These are phyloP conservation scores for Pittosporum tobira DNA, from an alignment of 129 eudicot species.

Conservation along the genomic window DNA sequence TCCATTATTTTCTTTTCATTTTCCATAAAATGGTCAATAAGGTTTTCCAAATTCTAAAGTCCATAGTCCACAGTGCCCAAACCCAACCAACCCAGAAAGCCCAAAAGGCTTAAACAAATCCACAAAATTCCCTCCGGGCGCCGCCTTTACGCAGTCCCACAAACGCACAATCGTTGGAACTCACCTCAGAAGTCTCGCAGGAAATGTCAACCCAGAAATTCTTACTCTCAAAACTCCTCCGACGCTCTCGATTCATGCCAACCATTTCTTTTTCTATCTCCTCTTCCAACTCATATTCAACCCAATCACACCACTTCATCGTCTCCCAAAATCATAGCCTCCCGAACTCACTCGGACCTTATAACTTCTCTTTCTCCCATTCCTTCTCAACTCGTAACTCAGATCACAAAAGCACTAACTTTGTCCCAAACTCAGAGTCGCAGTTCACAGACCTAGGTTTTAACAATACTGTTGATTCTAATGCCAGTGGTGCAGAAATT, in stretches of 20 bases:
- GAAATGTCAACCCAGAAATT: slow-evolving; percentile 22
- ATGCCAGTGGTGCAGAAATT: too few species aligned
- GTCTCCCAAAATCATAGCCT: background rate
- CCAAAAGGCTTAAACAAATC: too few species aligned
- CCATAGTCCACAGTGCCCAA: too few species aligned
- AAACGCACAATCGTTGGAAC: too few species aligned
- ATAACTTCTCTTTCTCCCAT: slow-evolving; percentile 14
- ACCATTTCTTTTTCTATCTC: slow-evolving; percentile 12
- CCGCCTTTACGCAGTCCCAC: too few species aligned
- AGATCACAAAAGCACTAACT: background rate
- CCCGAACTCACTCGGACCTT: background rate
- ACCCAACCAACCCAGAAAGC: too few species aligned
- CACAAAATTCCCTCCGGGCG: too few species aligned
- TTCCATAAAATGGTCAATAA: too few species aligned
- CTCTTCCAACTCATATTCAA: slow-evolving; percentile 2
- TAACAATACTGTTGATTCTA: slow-evolving; percentile 16
- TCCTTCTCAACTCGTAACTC: slow-evolving; percentile 23
- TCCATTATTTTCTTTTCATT: too few species aligned
- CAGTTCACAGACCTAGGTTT: slow-evolving; percentile 17
- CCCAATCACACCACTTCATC: background rate
- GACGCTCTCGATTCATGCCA: slow-evolving; percentile 16
- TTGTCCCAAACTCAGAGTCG: background rate
- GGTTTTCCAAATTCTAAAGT: too few species aligned
- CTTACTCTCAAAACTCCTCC: slow-evolving; percentile 22
- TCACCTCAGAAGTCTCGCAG: too few species aligned